Evolutionary conservation across 257 asterid species (phyloP), one percentile per base, ranked within the genome.

Genomic region (Forsythia viridissima): DNA sequence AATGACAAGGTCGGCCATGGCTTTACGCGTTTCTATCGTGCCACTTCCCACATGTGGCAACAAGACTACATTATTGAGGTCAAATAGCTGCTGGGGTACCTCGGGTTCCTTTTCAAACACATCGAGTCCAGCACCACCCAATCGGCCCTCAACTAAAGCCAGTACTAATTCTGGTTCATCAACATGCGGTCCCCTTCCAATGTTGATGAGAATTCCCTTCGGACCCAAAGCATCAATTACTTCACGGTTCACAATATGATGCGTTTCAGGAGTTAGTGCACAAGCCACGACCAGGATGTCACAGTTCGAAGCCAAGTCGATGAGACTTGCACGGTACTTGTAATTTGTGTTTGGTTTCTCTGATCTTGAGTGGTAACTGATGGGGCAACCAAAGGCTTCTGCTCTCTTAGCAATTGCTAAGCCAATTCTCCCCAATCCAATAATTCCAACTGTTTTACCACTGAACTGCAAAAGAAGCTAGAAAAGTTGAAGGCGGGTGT

Each of bases 71-170:
- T 93, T 90, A 8, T 90, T 91, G 12, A 92, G 92, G 24, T 80
- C 89, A 73, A 87, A 85, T 2, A 93, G 87, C 21, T 82, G 79
- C 80, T 87, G 92, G 0, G 97, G 97, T 2, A 91, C 97, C 15
- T 86, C 72, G 21, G 98, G 98, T 72, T 94, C 98, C 63, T 86
- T 89, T 70, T 94, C 96, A 38, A 82, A 91, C 75, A 94, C 97
- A 82, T 94, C 98, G 12, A 94, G 86, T 2, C 98, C 98, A 79
- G 96, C 98, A 0, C 98, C 98, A 24, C 94, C 98, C 63, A 94
- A 18, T 9, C 98, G 93, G 68, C 97, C 94, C 84, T 94, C 96
- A 63, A 85, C 89, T 16, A 94, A 90, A 74, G 98, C 98, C 1
- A 90, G 87, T 52, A 94, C 94, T 72, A 94, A 78, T 82, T 92